These are phyloP conservation scores for Yarrowia sp. DNA, from an alignment of 805 yeast genomes.

Conservation along the genomic window DNA sequence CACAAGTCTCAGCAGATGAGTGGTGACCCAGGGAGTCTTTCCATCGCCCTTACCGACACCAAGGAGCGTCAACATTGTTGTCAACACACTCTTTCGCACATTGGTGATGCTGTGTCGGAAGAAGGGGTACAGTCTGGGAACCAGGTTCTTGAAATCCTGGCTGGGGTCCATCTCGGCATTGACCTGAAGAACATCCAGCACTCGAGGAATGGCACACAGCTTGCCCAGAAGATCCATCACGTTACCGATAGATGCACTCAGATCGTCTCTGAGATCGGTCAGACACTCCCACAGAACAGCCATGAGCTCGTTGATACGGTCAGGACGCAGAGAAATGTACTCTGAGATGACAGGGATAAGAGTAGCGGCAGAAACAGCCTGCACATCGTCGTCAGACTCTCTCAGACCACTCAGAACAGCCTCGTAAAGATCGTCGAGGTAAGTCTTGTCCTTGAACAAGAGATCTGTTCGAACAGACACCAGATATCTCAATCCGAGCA, in stretches of 20 bases:
- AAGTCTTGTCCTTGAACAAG: conserved; percentile 60
- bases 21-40: conserved; percentile 74
- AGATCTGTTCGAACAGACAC: conserved; percentile 88
- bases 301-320: conserved; percentile 56
- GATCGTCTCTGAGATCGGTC: conserved; percentile 84
- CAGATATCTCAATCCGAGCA: conserved; percentile 89
- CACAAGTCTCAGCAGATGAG: conserved; percentile 72
- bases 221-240: conserved; percentile 93
- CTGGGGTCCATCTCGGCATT: conserved; percentile 60
- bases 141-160: conserved; percentile 71
- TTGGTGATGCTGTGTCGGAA: conserved; percentile 91
- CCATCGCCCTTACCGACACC: conserved; percentile 52
- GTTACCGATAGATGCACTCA: conserved; percentile 93
- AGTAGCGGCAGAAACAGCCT: conserved; percentile 94
- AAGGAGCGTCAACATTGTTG: conserved; percentile 79
- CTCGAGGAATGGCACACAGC: conserved; percentile 81
- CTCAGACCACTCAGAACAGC: conserved; percentile 89
- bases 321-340: conserved; percentile 70
- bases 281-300: conserved; percentile 91
- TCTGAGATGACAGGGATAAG: conserved; percentile 88
- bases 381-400: conserved; percentile 89
- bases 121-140: conserved; percentile 93
- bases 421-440: conserved; percentile 73
- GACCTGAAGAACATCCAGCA: conserved; percentile 71
- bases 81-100: conserved; percentile 86